Percentiles rank a stretch among this genome's conserved stretches.
Evolutionary conservation across 768 basidiomycete genomes (phyloP).

Genomic region (Sutorius australiensis): DNA sequence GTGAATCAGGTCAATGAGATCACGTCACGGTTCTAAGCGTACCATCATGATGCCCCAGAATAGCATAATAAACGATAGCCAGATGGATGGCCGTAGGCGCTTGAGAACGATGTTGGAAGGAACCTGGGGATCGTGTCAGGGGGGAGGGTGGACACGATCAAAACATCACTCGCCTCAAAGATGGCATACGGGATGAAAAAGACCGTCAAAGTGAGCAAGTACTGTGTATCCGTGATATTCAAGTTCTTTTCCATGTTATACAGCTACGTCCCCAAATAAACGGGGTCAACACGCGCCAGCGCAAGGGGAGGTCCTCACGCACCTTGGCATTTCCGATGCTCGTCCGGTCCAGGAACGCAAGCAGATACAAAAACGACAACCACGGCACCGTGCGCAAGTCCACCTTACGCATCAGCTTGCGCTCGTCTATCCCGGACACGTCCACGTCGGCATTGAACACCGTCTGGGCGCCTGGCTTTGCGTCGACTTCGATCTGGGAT

Average conservation of each 20-base stretch:
- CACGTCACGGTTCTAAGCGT: not conserved
- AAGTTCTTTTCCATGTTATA: slow-evolving; percentile 60
- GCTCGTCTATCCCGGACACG: slow-evolving; percentile 60
- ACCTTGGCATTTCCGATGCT: slow-evolving; percentile 45
- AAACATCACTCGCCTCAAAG: slow-evolving; percentile 49
- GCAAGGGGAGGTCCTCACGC: not conserved
- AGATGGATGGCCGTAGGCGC: slow-evolving; percentile 69
- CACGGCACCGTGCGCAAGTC: slow-evolving; percentile 65
- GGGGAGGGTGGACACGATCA: not conserved
- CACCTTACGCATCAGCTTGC: slow-evolving; percentile 65
- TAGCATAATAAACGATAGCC: slow-evolving; percentile 72
- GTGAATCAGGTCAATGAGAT: slow-evolving; percentile 1
- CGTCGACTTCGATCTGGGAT: not conserved
- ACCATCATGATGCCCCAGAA: slow-evolving; percentile 78
- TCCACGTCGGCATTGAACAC: slow-evolving; percentile 49
- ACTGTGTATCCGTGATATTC: slow-evolving; percentile 61
- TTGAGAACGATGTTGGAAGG: slow-evolving; percentile 74
- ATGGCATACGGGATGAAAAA: slow-evolving; percentile 64
- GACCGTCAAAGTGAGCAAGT: slow-evolving; percentile 57
- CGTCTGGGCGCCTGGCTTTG: not conserved
- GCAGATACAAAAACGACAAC: slow-evolving; percentile 70
- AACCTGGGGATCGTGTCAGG: slow-evolving; percentile 33
- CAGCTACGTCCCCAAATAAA: slow-evolving; percentile 37
- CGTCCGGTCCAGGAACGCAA: slow-evolving; percentile 65
- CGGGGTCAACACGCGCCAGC: not conserved